Base-by-base conservation (phyloP, 2,329 filamentous ascomycete species). In the Scortechinia acanthostroma region DNA sequence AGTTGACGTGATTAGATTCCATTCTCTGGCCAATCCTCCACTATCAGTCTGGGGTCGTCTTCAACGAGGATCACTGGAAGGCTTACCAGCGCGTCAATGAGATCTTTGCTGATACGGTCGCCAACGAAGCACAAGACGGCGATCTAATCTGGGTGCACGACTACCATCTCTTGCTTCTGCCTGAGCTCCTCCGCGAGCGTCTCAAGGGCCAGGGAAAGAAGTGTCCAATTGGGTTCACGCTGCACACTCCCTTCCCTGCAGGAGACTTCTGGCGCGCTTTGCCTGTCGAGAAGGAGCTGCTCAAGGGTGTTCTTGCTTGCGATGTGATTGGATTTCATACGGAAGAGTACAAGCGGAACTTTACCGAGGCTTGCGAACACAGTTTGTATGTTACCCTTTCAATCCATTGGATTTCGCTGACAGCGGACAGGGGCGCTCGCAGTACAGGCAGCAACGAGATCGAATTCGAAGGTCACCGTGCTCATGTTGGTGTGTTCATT, bases 261-360 rank as follows among this genome's bases (percentile, higher is more conserved):
- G 10, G n/a, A n/a, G 25, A 30, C 10, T 30, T 30, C n/a, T 30
- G 25, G 25, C 10, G 25, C 10, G n/a, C 10, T 30, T 10, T 30
- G 25, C 10, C 10, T 10, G 25, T 30, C 10, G 10, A 30, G 25
- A n/a, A n/a, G n/a, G 25, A 30, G n/a, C 25, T 30, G 10, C 10
- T 30, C 10, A n/a, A 10, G 10, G 25, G 25, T 10, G 25, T 30
- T 10, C 25, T 30, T 10, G 25, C 25, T 10, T 10, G 25, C n/a
- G 25, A 30, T 30, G 25, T 30, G 25, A n/a, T 30, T 30, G 25
- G 25, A n/a, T 30, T 30, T 30, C 25, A 30, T 30, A 30, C 25
- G 25, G 25, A 30, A 10, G 25, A 30, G 25, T 30, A 30, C n/a
- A 30, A 30, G 25, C 25, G 25, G 10, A 30, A 30, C n/a, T 30